phyloP scores from a whole-genome alignment of 2,329 filamentous ascomycete genomes.

The Sarocladiaceae sp. region DNA sequence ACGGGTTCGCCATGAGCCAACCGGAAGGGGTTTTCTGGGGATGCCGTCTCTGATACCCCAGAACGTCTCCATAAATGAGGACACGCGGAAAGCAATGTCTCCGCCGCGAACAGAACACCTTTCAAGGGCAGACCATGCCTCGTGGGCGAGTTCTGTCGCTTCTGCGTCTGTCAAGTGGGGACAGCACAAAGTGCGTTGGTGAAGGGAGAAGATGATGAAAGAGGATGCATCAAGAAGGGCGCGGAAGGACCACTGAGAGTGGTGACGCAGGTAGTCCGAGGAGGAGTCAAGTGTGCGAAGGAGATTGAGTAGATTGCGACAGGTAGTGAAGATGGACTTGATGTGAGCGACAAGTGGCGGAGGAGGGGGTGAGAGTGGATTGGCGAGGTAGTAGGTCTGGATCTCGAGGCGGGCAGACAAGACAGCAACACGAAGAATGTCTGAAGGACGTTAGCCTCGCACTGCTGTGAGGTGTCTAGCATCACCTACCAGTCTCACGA shows the following conservation, averaged over 20 bases:
- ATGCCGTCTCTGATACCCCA: conserved; percentile 31
- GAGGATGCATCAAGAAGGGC: conserved; percentile 38
- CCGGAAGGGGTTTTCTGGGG: conserved; percentile 32
- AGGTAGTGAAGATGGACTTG: conserved; percentile 23
- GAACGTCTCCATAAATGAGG: conserved; percentile 42
- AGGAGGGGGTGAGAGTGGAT: conserved; percentile 29
- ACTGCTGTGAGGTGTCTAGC: neutral
- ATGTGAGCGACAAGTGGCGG: conserved; percentile 11
- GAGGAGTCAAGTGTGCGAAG: conserved; percentile 36
- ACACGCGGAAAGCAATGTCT: conserved; percentile 40
- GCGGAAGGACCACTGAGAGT: conserved; percentile 44
- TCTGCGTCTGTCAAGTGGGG: conserved; percentile 24
- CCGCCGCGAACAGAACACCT: conserved; percentile 40
- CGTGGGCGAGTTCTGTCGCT: conserved; percentile 22
- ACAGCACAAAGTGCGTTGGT: conserved; percentile 15
- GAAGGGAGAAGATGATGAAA: conserved; percentile 38
- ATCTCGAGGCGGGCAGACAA: conserved; percentile 46
- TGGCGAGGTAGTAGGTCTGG: conserved; percentile 46
- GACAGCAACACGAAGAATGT: conserved; percentile 42
- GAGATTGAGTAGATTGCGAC: conserved; percentile 34
- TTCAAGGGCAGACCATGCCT: conserved; percentile 29
- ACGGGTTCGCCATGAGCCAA: conserved; percentile 36
- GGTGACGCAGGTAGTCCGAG: conserved; percentile 34
- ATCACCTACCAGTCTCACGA: conserved; percentile 36
- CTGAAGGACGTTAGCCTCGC: conserved; percentile 20